Base-by-base conservation (phyloP, 148 eudicot genomes). In the Persicaria tinctoria region DNA sequence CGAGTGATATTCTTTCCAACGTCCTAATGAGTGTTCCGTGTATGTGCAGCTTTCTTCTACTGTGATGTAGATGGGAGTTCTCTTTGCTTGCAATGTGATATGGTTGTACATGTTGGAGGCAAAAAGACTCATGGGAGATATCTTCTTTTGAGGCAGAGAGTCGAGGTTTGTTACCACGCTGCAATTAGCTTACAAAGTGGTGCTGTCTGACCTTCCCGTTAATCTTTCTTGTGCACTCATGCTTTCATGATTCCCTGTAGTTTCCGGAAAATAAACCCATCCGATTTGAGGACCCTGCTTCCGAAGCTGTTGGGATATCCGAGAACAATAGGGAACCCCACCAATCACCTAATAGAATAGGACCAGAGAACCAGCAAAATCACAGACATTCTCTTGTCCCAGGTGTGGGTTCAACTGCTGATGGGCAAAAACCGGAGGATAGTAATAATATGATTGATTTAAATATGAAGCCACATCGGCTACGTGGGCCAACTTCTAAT, bases 61-160 rank as follows among this genome's bases (percentile, higher is more conserved):
- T 93, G 98, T 79, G 97, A 91, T 83, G 81, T 93, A 73, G 98
- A 93, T 78, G 98, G 41, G 98, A 93, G 88, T 82, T 93, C 98
- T n/a, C 98, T 93, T 63, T 93, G 97, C 80, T 84, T 91, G 84
- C 97, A 93, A 84, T 93, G 98, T 74, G 98, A 93, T 86, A 93
- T 89, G 98, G 84, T 83, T 91, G 41, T 32, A 64, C 98, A 93
- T 82, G 97, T 93, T 77, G 97, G 91, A 10, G 97, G 97, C 74
- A 93, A 93, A 85, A 86, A 96, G 82, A 91, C 82, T 51, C 98
- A 93, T 76, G 82, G 41, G 91, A 86, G 98, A 80, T 89, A 87
- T 83, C 97, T 93, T 68, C 77, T 91, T 68, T 69, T 89, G 70
- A 85, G 97, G 85, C 98, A 93, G 77, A 83, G 93, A 84, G 89